Evolutionary conservation across 2,329 filamentous ascomycete species (phyloP).

Genomic region (Talaromyces sp.): DNA sequence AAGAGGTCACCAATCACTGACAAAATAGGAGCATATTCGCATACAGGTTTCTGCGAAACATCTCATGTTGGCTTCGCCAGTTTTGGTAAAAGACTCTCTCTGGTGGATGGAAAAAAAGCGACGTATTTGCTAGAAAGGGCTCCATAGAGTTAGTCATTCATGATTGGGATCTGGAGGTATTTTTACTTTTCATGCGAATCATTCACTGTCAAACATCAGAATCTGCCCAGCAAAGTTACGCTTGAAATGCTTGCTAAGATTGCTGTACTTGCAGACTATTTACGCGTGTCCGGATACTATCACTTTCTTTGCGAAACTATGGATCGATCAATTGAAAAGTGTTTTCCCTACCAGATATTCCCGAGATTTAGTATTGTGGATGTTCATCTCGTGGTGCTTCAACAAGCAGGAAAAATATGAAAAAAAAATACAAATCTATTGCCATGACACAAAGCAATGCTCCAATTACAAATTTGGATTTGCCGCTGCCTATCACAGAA

Average conservation of each 20-base stretch:
- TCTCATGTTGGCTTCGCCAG: constrained; percentile 25
- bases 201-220: constrained; percentile 26
- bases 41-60: constrained; percentile 30
- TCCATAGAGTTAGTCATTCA: constrained; percentile 26
- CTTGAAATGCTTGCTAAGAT: constrained; percentile 22
- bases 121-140: constrained; percentile 20
- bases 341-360: background rate
- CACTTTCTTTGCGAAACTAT: constrained; percentile 22
- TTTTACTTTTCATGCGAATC: constrained; percentile 28
- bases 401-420: background rate
- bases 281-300: constrained; percentile 21
- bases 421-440: background rate
- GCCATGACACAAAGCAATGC: background rate
- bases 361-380: constrained; percentile 9
- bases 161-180: constrained; percentile 27
- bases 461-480: background rate
- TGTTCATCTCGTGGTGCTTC: constrained; percentile 33
- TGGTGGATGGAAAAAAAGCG: constrained; percentile 26
- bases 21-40: constrained; percentile 3
- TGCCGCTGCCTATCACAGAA: constrained; percentile 7
- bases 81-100: constrained; percentile 25
- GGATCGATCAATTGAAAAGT: constrained; percentile 19
- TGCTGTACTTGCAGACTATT: constrained; percentile 25
- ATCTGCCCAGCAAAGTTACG: constrained; percentile 20
- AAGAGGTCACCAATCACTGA: background rate